phyloP scores from a whole-genome alignment of 2,329 filamentous ascomycete genomes.

The Epichloe typhina region DNA sequence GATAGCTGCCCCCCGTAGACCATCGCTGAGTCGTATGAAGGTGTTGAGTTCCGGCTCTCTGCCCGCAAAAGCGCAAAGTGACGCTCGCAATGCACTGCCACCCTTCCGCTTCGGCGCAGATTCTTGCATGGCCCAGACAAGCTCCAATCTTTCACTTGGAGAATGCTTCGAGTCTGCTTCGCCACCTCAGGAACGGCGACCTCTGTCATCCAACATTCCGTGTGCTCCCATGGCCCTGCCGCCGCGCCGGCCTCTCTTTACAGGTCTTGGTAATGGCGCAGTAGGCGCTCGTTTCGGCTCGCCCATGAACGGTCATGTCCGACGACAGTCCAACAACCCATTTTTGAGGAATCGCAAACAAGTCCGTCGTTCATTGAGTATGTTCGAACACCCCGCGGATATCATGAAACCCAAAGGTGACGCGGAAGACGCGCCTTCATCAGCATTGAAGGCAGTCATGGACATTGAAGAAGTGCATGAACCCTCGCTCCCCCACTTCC shows the following conservation, averaged over 20 bases:
- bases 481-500: constrained; percentile 70
- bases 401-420: constrained; percentile 65
- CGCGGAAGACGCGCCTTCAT: constrained; percentile 34
- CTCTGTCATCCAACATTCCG: constrained; percentile 47
- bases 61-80: constrained; percentile 44
- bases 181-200: constrained; percentile 56
- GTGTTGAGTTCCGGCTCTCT: constrained; percentile 56
- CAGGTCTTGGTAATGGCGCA: constrained; percentile 36
- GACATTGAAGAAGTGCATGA: constrained; percentile 68
- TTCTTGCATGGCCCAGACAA: constrained; percentile 15
- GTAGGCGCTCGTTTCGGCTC: constrained; percentile 55
- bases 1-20: constrained; percentile 57
- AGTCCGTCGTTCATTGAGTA: constrained; percentile 85
- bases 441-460: constrained; percentile 57
- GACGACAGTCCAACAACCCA: constrained; percentile 61
- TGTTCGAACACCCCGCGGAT: constrained; percentile 90
- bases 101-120: constrained; percentile 59
- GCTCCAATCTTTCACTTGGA: constrained; percentile 47
- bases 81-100: constrained; percentile 45
- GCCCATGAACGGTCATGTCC: constrained; percentile 55
- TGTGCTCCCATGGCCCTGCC: constrained; percentile 41
- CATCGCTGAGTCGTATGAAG: constrained; percentile 63
- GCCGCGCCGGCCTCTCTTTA: constrained; percentile 52
- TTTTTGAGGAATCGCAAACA: constrained; percentile 71
- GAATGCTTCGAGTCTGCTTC: constrained; percentile 69